Evolutionary conservation across 257 asterid genomes (phyloP), one percentile per base, ranked within the genome.

Genomic region (Nicotiana otophora): DNA sequence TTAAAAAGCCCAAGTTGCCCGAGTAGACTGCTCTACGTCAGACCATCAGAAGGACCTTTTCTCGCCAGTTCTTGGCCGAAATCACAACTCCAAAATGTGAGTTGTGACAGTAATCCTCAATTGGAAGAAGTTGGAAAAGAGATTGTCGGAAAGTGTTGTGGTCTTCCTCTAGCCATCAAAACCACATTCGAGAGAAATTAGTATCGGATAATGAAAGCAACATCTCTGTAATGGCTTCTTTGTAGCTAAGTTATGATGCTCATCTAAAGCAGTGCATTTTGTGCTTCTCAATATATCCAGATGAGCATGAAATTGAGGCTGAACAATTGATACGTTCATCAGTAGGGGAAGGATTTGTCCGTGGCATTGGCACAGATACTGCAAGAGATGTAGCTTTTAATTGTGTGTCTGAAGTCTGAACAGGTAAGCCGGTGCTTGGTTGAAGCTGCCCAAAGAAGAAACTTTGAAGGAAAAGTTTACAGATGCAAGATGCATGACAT

Each of bases 301-400:
- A 87, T 66, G 84, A 84, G 69, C 82, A 65, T 36, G 86, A 79
- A 61, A 57, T 84, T 28, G 84, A 82, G 46, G 81, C 78, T 5
- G 86, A 84, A 12, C 86, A 82, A 60, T 15, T 87, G 81, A 68
- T 72, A 57, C 79, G 42, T 23, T 79, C 81, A 86, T 87, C 87
- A 85, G 76, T 19, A 8, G 87, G 89, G 26, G 89, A 86, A 82
- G 85, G 89, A 42, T 86, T 86, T 19, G 81, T 86, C 19, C 81
- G 83, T 3, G 81, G 61, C 5, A 14, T 75, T 3, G 83, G 66
- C 28, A 39, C 55, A 28, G 86, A 82, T 54, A 81, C 82, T 65
- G 84, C 81, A 33, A 82, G 46, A 39, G 84, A 84, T 51, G 70
- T 75, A 33, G 84, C 89, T 64, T 62, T 26, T 12, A 20, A 34